Percentiles rank a stretch among this genome's conserved stretches.
Conservation (phyloP, 1,284 basidiomycete genomes). For the Ceratobasidium sp. region DNA sequence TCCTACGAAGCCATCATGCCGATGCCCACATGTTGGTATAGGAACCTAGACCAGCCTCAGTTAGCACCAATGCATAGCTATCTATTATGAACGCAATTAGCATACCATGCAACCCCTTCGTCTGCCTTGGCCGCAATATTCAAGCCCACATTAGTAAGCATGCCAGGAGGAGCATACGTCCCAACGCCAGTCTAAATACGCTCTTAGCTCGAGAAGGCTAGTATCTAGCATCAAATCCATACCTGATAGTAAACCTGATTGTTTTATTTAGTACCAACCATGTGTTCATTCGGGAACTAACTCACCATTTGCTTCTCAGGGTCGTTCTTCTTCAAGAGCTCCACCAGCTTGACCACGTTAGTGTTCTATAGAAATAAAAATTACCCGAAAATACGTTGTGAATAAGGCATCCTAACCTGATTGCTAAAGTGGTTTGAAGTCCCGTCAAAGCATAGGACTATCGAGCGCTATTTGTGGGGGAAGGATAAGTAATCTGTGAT, state of each 20-base stretch:
- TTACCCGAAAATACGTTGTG: no score
- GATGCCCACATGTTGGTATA: conserved; percentile 32
- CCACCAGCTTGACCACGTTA: conserved; percentile 33
- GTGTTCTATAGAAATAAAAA: conserved; percentile 2
- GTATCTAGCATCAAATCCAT: no score
- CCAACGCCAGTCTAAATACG: conserved; percentile 30
- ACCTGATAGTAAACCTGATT: conserved; percentile 20
- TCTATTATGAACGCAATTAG: neutral
- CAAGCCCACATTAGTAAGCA: neutral
- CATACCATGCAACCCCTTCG: conserved; percentile 25
- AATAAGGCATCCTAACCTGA: no score
- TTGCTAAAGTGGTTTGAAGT: conserved; percentile 44
- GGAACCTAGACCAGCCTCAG: conserved; percentile 6
- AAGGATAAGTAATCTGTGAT: neutral
- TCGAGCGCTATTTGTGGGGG: conserved; percentile 3
- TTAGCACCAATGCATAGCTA: neutral
- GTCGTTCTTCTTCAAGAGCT: conserved; percentile 42
- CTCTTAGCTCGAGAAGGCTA: no score
- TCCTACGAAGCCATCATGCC: neutral
- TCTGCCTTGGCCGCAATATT: neutral
- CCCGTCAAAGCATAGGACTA: conserved; percentile 47
- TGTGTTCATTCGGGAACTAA: neutral
- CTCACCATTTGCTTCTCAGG: conserved; percentile 20
- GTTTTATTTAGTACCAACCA: no score
- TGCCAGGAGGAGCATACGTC: conserved; percentile 9